phyloP scores from a whole-genome alignment of 2,329 filamentous ascomycete genomes.

The Westerdykella sp. region DNA sequence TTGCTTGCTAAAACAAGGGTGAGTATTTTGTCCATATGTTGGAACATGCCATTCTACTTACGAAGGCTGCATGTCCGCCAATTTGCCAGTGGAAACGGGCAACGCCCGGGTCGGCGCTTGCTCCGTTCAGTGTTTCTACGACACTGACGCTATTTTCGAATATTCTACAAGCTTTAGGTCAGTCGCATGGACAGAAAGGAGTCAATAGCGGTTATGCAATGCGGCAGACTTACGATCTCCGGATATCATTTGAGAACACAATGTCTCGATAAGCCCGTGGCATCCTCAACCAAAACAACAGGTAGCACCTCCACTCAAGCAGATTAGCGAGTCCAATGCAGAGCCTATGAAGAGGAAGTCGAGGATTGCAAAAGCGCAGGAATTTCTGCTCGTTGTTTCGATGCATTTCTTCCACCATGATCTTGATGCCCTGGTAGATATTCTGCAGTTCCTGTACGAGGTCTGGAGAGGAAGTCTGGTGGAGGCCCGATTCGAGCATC shows the following conservation, averaged over 20 bases:
- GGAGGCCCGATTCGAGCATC: slow-evolving; percentile 30
- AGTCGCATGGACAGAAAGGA: background rate
- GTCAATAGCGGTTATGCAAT: background rate
- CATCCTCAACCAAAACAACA: slow-evolving; percentile 37
- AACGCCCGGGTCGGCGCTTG: slow-evolving; percentile 30
- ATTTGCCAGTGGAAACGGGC: slow-evolving; percentile 38
- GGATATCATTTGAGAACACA: slow-evolving; percentile 32
- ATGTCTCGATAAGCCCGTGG: slow-evolving; percentile 32
- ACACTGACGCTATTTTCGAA: slow-evolving; percentile 36
- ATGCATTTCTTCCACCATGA: slow-evolving; percentile 32
- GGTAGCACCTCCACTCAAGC: slow-evolving; percentile 34
- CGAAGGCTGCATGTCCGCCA: slow-evolving; percentile 12
- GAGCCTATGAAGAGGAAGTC: slow-evolving; percentile 28
- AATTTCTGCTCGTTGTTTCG: slow-evolving; percentile 30
- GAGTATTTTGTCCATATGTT: background rate
- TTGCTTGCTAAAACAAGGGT: slow-evolving; percentile 10
- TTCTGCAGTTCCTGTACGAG: slow-evolving; percentile 28
- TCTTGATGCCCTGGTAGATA: slow-evolving; percentile 33
- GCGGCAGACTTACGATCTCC: slow-evolving; percentile 25
- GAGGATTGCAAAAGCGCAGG: slow-evolving; percentile 25
- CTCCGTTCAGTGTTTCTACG: slow-evolving; percentile 33
- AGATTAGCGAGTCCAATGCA: slow-evolving; percentile 27
- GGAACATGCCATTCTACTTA: background rate
- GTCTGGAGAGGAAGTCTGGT: slow-evolving; percentile 29
- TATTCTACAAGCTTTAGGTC: slow-evolving; percentile 17